Base-by-base conservation (phyloP, 139 green algal species). In the Mesostigma viride region DNA sequence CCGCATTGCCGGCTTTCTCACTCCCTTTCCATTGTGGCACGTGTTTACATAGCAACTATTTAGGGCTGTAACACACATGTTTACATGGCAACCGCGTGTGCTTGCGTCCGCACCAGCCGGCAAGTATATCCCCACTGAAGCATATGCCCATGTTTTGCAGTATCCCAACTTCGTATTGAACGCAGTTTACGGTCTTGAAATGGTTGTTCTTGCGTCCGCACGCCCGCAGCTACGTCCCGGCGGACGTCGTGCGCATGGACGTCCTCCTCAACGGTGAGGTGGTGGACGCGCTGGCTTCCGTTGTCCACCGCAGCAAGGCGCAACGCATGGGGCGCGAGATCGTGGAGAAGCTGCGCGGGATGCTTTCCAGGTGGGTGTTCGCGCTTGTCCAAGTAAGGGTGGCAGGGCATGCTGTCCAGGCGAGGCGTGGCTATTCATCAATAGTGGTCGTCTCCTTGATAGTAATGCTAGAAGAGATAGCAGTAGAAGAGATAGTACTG, bases 201-300 rank as follows among this genome's bases (percentile, higher is more conserved):
- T 68, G 17, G 31, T 1, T 69, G 46, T 14, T 3, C 31, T 31
- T 4, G 4, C 45, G 34, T 57, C n/a, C n/a, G n/a, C n/a, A n/a
- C n/a, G n/a, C 5, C 14, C 31, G 28, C 68, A 74, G 68, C 5
- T 59, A 65, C 28, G 27, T 44, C 34, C 45, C 69, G 31, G 81
- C 86, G 4, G 85, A 95, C 70, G 71, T 96, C 53, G 72, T 88
- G 47, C 85, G 88, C 27, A 65, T 96, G 75, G 90, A 96, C 71
- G 69, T 96, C n/a, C 66, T 91, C 24, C 76, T 95, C 28, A 94
- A 96, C 64, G 87, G 88, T 1, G 35, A 73, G 59, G 46, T 73
- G 45, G 84, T 95, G 47, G 90, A 96, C 61, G 88, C 90, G 6
- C 71, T 96, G 48, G 82, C 88, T 0, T 68, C 80, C 6, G 67